Evolutionary conservation across 2,329 filamentous ascomycete genomes (phyloP).

Genomic region (Akanthomyces muscarius): DNA sequence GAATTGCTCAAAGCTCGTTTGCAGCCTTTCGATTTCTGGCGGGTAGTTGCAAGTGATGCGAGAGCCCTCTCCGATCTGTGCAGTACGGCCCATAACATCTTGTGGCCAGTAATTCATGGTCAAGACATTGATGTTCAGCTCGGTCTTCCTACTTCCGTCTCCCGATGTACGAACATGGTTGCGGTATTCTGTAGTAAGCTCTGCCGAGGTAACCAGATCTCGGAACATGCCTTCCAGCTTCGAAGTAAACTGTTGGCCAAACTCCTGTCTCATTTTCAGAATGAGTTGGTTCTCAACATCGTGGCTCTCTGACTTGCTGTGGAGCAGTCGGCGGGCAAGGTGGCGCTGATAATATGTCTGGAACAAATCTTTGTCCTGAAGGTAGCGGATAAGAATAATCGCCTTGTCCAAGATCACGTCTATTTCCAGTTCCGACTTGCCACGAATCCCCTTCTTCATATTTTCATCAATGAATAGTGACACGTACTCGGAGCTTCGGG

Average conservation of each 20-base stretch:
- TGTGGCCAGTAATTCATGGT: constrained; percentile 95
- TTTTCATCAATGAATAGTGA: constrained; percentile 97
- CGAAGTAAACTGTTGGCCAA: constrained; percentile 88
- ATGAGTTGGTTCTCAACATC: constrained; percentile 97
- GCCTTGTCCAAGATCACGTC: constrained; percentile 84
- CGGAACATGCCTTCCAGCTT: constrained; percentile 98
- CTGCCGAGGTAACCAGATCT: constrained; percentile 84
- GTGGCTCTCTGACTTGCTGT: constrained; percentile 83
- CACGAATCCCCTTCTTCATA: constrained; percentile 87
- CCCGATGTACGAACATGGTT: constrained; percentile 55
- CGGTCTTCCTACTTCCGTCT: constrained; percentile 53
- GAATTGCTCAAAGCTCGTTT: constrained; percentile 82
- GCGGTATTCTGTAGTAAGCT: constrained; percentile 74
- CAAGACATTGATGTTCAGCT: constrained; percentile 79
- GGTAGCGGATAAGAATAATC: constrained; percentile 79
- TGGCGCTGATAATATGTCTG: constrained; percentile 99
- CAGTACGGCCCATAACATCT: constrained; percentile 69
- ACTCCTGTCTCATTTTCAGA: constrained; percentile 91
- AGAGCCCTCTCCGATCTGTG: constrained; percentile 46
- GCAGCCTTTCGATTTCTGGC: constrained; percentile 66
- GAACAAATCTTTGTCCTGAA: constrained; percentile 90
- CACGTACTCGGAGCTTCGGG: constrained; percentile 81
- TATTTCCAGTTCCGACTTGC: constrained; percentile 84
- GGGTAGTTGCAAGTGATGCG: constrained; percentile 64
- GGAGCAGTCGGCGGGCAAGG: constrained; percentile 78